phyloP scores from a whole-genome alignment of 2,329 filamentous ascomycete species.

The Simplicillium sp. region DNA sequence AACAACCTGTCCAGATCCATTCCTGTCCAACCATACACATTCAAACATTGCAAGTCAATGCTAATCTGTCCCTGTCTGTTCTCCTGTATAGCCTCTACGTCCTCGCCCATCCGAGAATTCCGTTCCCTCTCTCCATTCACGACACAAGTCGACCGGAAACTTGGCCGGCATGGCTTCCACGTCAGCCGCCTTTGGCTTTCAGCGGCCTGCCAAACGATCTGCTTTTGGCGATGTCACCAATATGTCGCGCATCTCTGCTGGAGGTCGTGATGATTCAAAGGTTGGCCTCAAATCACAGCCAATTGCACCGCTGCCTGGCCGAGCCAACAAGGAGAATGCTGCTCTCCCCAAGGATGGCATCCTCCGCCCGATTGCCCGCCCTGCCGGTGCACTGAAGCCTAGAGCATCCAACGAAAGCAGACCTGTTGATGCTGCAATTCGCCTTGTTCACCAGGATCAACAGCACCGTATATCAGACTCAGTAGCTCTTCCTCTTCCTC shows the following conservation, averaged over 20 bases:
- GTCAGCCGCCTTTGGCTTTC: slow-evolving; percentile 17
- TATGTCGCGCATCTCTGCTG: slow-evolving; percentile 30
- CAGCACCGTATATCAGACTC: not conserved
- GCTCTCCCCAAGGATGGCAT: slow-evolving; percentile 7
- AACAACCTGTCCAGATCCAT: too few relatives aligned
- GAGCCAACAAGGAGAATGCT: slow-evolving; percentile 36
- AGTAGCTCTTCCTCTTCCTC: not conserved
- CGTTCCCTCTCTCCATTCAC: slow-evolving; percentile 54
- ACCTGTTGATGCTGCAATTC: too few relatives aligned
- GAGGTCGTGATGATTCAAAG: slow-evolving; percentile 24
- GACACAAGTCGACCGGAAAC: slow-evolving; percentile 70
- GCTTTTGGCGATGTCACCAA: slow-evolving; percentile 81
- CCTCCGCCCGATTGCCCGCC: not conserved
- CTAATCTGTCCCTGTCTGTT: slow-evolving; percentile 2
- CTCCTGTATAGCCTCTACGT: slow-evolving; percentile 25
- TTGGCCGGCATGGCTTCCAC: slow-evolving; percentile 24
- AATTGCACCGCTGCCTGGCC: slow-evolving; percentile 11
- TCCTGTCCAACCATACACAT: too few relatives aligned
- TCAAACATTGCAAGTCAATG: slow-evolving; percentile 1
- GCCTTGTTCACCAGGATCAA: slow-evolving; percentile 1
- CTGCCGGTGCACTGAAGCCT: not conserved
- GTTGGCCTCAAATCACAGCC: slow-evolving; percentile 18
- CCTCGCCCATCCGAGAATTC: slow-evolving; percentile 45
- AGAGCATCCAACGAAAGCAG: not conserved
- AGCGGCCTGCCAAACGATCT: slow-evolving; percentile 56